These are phyloP conservation scores for Plasmodium cynomolgi DNA, from an alignment of 169 alveolate genomes.

Conservation along the genomic window DNA sequence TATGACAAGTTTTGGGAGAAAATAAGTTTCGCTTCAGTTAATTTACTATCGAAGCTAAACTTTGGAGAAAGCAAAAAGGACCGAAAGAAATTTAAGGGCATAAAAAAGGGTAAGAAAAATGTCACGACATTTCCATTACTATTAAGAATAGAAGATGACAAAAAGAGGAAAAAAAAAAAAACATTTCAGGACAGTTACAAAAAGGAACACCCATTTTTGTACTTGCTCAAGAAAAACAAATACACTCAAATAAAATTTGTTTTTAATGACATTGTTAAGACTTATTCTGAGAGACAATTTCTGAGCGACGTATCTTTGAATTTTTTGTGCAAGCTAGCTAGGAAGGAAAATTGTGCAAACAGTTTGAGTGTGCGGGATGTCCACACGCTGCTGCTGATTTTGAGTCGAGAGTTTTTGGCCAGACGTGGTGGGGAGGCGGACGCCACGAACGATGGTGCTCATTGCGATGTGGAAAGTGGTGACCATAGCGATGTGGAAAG, in stretches of 20 bases:
- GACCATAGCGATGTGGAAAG: not conserved
- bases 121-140: not conserved
- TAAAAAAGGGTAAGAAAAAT: conserved; percentile 19
- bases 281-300: conserved; percentile 27
- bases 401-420: conserved; percentile 46
- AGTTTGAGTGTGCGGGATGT: conserved; percentile 1
- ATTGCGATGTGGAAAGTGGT: not conserved
- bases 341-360: not conserved
- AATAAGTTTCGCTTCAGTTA: conserved; percentile 44
- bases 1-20: conserved; percentile 42
- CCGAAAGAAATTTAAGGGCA: not conserved
- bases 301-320: conserved; percentile 61
- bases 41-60: conserved; percentile 18
- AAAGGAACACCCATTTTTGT: conserved; percentile 11
- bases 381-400: conserved; percentile 10
- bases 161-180: conserved; percentile 14
- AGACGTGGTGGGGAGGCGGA: not conserved
- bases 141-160: conserved; percentile 22
- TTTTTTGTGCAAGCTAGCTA: conserved; percentile 7
- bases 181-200: conserved; percentile 5
- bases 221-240: conserved; percentile 35
- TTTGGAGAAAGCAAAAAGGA: conserved; percentile 7
- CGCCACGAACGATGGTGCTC: not conserved
- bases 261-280: conserved; percentile 50
- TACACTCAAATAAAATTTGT: not conserved